These are phyloP conservation scores for Alternaria burnsii DNA, from an alignment of 2,329 filamentous ascomycete species.

Conservation along the genomic window DNA sequence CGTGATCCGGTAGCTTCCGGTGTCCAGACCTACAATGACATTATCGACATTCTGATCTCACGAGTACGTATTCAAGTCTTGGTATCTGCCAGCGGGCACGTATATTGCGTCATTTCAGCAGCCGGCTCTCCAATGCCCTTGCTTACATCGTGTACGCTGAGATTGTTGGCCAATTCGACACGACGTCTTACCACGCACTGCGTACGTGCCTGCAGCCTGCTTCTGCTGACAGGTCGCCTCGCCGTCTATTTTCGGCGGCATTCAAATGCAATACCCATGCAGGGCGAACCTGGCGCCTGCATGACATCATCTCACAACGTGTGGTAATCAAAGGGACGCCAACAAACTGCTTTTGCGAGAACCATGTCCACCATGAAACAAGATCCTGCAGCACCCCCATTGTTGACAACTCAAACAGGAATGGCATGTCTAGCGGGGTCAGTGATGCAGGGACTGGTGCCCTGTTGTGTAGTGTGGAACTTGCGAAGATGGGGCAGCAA, in stretches of 20 bases:
- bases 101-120: no score
- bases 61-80: background rate
- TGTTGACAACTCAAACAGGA: constrained; percentile 17
- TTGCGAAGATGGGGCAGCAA: constrained; percentile 31
- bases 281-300: constrained; percentile 19
- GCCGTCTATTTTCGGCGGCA: constrained; percentile 23
- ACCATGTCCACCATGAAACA: constrained; percentile 31
- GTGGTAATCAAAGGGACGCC: constrained; percentile 38
- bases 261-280: constrained; percentile 13
- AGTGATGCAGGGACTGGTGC: constrained; percentile 45
- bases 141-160: background rate
- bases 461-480: constrained; percentile 5
- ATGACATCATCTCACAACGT: constrained; percentile 29
- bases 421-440: constrained; percentile 2
- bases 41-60: background rate
- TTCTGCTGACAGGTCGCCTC: constrained; percentile 4
- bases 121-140: no score
- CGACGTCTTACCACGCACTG: background rate
- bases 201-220: constrained; percentile 5
- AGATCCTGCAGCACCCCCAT: constrained; percentile 27
- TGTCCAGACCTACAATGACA: background rate
- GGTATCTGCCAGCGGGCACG: background rate
- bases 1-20: background rate
- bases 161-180: background rate
- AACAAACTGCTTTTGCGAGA: constrained; percentile 29